These are phyloP conservation scores for Trametes polyzona DNA, from an alignment of 1,284 basidiomycete species.

Conservation along the genomic window DNA sequence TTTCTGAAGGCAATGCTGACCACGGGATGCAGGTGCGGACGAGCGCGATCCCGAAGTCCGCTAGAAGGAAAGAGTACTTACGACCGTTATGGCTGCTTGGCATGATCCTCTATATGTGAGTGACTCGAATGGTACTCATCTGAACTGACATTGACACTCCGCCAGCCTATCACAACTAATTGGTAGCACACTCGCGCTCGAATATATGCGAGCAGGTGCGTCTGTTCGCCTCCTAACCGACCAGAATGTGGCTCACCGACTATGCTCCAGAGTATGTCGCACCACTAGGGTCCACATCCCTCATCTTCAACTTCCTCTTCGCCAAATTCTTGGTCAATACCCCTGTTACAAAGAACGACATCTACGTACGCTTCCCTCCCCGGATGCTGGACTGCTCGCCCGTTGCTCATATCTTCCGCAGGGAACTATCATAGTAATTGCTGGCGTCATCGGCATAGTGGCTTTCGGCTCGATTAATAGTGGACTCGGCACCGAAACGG, in stretches of 20 bases:
- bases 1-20: neutral
- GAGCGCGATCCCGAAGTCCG: constrained; percentile 69
- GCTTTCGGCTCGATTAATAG: constrained; percentile 85
- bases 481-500: constrained; percentile 68
- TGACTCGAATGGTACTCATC: neutral
- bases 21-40: constrained; percentile 59
- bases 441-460: constrained; percentile 86
- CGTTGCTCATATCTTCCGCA: constrained; percentile 37
- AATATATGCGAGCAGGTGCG: constrained; percentile 83
- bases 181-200: constrained; percentile 82
- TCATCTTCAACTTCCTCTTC: constrained; percentile 90
- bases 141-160: neutral
- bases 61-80: constrained; percentile 70
- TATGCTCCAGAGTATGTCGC: constrained; percentile 74
- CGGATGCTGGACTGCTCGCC: neutral
- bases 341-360: constrained; percentile 79
- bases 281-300: constrained; percentile 80
- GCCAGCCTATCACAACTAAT: constrained; percentile 79
- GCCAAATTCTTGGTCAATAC: constrained; percentile 83
- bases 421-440: constrained; percentile 81
- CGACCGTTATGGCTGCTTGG: constrained; percentile 84
- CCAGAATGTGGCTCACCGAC: neutral
- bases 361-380: constrained; percentile 58
- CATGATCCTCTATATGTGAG: constrained; percentile 79
- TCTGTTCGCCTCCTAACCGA: neutral